Percentiles rank a stretch among this genome's conserved stretches.
Conservation (phyloP, 352 stramenopile genomes). For the Pythium utonaiense region DNA sequence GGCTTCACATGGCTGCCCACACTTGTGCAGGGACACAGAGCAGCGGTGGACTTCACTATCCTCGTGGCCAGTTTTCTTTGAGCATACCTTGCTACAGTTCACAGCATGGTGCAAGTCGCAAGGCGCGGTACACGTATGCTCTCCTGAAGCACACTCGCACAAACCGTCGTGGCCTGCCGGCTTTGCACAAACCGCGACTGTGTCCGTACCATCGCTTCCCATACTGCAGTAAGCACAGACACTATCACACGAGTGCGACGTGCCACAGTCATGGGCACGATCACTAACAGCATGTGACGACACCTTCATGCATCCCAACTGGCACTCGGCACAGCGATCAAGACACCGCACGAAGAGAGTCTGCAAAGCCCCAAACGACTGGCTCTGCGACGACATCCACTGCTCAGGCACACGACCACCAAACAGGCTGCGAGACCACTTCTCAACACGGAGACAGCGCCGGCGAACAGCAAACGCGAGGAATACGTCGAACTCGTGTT, state of each 20-base stretch:
- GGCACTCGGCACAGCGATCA: constrained; percentile 42
- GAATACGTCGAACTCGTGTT: constrained; percentile 55
- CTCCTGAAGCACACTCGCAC: constrained; percentile 55
- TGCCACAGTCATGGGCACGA: constrained; percentile 50
- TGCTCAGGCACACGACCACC: constrained; percentile 35
- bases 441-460: constrained; percentile 40
- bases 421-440: constrained; percentile 42
- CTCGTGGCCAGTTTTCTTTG: constrained; percentile 38
- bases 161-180: constrained; percentile 57
- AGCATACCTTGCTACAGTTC: constrained; percentile 55
- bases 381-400: constrained; percentile 47
- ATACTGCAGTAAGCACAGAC: constrained; percentile 51
- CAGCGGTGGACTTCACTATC: constrained; percentile 38
- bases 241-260: constrained; percentile 39
- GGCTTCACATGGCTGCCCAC: constrained; percentile 44
- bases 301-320: constrained; percentile 65
- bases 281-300: constrained; percentile 27
- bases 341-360: constrained; percentile 55
- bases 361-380: constrained; percentile 42
- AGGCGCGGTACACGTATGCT: constrained; percentile 56
- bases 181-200: constrained; percentile 35
- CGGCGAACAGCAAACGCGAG: constrained; percentile 52
- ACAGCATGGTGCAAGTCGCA: constrained; percentile 39
- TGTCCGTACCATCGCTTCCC: too few species aligned
- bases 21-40: constrained; percentile 51